phyloP scores from a whole-genome alignment of 208 protist species.

The Plasmodiophora brassicae region DNA sequence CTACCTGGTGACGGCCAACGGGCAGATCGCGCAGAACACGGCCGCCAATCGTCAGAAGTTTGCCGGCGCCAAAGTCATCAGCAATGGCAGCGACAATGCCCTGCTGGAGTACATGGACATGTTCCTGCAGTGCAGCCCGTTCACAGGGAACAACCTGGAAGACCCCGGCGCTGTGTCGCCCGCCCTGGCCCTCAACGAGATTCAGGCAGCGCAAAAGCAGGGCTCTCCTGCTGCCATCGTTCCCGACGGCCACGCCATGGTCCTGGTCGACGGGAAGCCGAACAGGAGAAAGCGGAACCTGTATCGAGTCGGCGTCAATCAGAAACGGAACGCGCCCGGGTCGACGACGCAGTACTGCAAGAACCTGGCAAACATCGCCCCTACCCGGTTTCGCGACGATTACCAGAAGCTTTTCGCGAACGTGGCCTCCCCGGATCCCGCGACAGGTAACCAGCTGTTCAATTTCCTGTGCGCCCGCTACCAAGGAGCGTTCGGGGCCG shows the following conservation, averaged over 20 bases:
- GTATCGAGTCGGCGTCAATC: constrained; percentile 2
- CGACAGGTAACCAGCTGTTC: background rate
- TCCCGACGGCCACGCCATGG: background rate
- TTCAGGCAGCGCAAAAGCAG: background rate
- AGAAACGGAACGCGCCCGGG: background rate
- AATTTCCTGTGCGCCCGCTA: background rate
- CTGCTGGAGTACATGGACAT: background rate
- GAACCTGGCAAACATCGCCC: background rate
- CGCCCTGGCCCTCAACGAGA: constrained; percentile 21
- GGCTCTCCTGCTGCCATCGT: background rate
- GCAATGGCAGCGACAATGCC: background rate
- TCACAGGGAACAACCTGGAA: background rate
- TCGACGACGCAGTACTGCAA: background rate
- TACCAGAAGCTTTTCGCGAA: background rate
- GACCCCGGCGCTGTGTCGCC: background rate
- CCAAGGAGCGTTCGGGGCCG: background rate
- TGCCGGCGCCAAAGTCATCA: background rate
- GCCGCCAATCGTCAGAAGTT: background rate
- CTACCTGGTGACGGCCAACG: background rate
- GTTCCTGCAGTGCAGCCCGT: background rate
- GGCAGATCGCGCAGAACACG: constrained; percentile 5
- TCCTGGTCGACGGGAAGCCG: background rate
- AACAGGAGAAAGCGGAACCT: background rate
- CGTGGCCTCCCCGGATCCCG: background rate
- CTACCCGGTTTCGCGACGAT: background rate